Percentiles rank a stretch among this genome's conserved stretches.
These are phyloP conservation scores for Stipa capillata DNA, from an alignment of 176 grass and related monocot species.

Conservation along the genomic window DNA sequence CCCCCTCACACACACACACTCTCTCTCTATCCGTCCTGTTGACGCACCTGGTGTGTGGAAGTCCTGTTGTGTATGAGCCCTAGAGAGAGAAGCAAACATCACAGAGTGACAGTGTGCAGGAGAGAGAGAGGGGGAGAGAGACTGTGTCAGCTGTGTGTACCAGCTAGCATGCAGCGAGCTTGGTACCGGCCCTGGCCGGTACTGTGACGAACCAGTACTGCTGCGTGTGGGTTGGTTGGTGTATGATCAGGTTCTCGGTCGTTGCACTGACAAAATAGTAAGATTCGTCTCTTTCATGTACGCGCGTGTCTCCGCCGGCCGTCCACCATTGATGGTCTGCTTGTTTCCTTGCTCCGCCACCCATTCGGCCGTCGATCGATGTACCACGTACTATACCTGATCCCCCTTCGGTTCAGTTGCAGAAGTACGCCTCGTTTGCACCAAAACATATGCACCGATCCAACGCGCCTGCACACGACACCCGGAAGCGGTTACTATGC, in stretches of 20 bases:
- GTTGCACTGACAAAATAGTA: conserved; percentile 21
- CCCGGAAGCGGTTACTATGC: no score
- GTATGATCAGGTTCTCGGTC: background rate
- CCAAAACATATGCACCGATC: background rate
- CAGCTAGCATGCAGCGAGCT: background rate
- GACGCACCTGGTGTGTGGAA: conserved; percentile 27
- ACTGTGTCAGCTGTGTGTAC: background rate
- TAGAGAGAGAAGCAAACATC: background rate
- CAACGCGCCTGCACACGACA: no score
- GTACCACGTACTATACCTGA: background rate
- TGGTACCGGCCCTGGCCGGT: conserved; percentile 21
- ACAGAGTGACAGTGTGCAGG: background rate
- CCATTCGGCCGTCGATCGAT: background rate
- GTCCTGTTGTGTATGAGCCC: conserved; percentile 17
- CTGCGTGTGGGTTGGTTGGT: conserved; percentile 19
- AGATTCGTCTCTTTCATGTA: background rate
- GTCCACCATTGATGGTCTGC: background rate
- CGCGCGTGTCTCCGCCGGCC: background rate
- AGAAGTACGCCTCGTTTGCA: background rate
- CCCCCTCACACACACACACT: background rate
- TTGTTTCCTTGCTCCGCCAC: background rate
- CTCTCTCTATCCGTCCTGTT: conserved; percentile 12
- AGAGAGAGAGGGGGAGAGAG: background rate
- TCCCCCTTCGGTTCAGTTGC: no score
- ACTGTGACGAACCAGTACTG: background rate